phyloP scores from a whole-genome alignment of 2,329 filamentous ascomycete genomes.

The Fusarium sp. region DNA sequence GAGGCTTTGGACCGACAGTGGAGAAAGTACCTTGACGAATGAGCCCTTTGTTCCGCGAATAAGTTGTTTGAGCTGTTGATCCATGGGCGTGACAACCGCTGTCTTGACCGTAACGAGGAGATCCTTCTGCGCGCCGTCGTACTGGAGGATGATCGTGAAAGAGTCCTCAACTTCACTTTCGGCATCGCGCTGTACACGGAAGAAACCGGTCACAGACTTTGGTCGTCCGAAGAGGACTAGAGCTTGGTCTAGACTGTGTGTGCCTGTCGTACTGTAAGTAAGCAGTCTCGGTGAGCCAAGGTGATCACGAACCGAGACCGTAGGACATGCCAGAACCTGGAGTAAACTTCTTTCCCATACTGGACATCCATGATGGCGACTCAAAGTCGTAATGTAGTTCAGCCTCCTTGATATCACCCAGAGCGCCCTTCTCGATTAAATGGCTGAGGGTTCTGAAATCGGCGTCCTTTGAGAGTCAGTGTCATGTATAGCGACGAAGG shows the following conservation, averaged over 20 bases:
- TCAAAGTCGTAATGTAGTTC: slow-evolving; percentile 73
- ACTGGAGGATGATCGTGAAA: slow-evolving; percentile 69
- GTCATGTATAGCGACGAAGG: accelerated
- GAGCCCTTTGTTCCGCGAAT: slow-evolving; percentile 40
- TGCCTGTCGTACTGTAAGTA: slow-evolving; percentile 9
- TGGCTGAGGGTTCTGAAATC: slow-evolving; percentile 36
- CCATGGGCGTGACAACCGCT: slow-evolving; percentile 24
- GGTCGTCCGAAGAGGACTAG: slow-evolving; percentile 24
- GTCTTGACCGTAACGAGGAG: slow-evolving; percentile 41
- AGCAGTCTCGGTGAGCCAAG: accelerated
- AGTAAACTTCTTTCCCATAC: slow-evolving; percentile 48
- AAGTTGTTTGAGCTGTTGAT: slow-evolving; percentile 33
- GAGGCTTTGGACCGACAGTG: accelerated
- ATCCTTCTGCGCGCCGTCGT: slow-evolving; percentile 54
- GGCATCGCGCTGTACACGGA: slow-evolving; percentile 32
- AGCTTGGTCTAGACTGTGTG: slow-evolving; percentile 42
- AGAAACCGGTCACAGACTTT: slow-evolving; percentile 40
- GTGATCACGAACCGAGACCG: slow-evolving; percentile 49
- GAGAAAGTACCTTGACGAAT: slow-evolving; percentile 25
- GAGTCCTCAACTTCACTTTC: slow-evolving; percentile 56
- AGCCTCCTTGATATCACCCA: slow-evolving; percentile 70
- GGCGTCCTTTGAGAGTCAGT: slow-evolving; percentile 22
- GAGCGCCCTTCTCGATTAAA: slow-evolving; percentile 22
- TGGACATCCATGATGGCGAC: slow-evolving; percentile 52
- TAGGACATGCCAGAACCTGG: slow-evolving; percentile 57